These are phyloP conservation scores for Stachybotrys echinatus DNA, from an alignment of 2,329 filamentous ascomycete genomes.

Conservation along the genomic window DNA sequence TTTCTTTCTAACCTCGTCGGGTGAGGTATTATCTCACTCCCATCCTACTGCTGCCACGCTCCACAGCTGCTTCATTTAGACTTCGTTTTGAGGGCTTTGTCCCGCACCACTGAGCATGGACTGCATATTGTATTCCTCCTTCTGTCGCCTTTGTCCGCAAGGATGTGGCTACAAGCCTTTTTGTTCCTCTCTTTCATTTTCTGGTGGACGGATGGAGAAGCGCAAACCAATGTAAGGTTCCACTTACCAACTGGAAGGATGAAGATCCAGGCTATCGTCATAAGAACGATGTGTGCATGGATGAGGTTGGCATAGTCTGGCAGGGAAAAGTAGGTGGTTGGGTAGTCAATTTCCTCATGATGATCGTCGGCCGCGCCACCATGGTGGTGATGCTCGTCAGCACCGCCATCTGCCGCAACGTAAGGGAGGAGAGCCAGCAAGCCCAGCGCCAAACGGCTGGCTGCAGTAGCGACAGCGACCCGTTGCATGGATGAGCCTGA, in stretches of 20 bases:
- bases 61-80: no score
- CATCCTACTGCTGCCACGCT: no score
- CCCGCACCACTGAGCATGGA: no score
- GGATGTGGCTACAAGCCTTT: no score
- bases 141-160: no score
- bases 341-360: conserved; percentile 24
- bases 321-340: conserved; percentile 56
- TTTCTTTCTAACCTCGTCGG: no score
- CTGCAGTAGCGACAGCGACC: neutral
- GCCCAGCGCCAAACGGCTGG: neutral
- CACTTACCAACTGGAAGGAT: conserved; percentile 65
- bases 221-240: no score
- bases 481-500: neutral
- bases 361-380: conserved; percentile 11
- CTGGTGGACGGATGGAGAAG: no score
- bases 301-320: conserved; percentile 50
- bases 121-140: no score
- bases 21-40: no score
- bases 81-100: no score
- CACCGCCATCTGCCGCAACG: conserved; percentile 13
- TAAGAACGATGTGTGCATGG: conserved; percentile 64
- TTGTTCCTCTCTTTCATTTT: no score
- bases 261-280: conserved; percentile 68
- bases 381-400: conserved; percentile 11
- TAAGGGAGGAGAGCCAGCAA: conserved; percentile 9